Conservation (phyloP, 768 basidiomycete genomes). For the Gyrodon lividus region DNA sequence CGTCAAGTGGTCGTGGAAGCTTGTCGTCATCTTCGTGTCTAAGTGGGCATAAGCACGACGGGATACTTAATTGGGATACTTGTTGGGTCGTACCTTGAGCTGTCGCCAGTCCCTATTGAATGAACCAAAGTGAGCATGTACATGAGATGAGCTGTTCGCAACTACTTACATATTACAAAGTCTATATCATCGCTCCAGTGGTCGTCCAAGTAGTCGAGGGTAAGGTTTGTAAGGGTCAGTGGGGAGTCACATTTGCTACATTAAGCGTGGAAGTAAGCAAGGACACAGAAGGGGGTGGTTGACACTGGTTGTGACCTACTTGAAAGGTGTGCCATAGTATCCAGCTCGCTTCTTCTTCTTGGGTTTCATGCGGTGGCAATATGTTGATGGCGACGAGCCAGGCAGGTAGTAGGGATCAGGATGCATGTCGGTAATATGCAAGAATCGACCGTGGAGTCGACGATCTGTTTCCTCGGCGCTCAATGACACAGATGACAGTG, state of each 20-base stretch:
- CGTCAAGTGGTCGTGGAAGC: constrained; percentile 74
- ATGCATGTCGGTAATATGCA: constrained; percentile 85
- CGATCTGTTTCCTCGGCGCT: constrained; percentile 32
- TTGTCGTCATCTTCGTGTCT: constrained; percentile 86
- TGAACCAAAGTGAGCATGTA: neutral
- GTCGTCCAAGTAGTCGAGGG: constrained; percentile 75
- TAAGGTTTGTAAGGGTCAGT: constrained; percentile 71
- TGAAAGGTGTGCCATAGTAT: constrained; percentile 65
- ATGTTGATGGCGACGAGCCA: constrained; percentile 51
- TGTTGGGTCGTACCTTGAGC: constrained; percentile 49
- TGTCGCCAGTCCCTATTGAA: constrained; percentile 71
- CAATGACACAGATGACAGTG: neutral
- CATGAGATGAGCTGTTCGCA: neutral
- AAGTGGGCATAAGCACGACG: neutral
- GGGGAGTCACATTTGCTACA: constrained; percentile 81
- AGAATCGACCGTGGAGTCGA: constrained; percentile 67
- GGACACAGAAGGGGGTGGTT: neutral
- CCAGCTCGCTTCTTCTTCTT: constrained; percentile 56
- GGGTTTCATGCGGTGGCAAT: constrained; percentile 64
- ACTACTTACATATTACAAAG: constrained; percentile 77
- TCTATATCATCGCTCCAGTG: constrained; percentile 85
- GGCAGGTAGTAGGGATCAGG: constrained; percentile 67
- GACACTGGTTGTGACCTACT: constrained; percentile 45
- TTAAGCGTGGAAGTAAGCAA: neutral
- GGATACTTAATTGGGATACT: neutral